phyloP scores from a whole-genome alignment of 1,284 basidiomycete species.

The Trichosporon ovoides region DNA sequence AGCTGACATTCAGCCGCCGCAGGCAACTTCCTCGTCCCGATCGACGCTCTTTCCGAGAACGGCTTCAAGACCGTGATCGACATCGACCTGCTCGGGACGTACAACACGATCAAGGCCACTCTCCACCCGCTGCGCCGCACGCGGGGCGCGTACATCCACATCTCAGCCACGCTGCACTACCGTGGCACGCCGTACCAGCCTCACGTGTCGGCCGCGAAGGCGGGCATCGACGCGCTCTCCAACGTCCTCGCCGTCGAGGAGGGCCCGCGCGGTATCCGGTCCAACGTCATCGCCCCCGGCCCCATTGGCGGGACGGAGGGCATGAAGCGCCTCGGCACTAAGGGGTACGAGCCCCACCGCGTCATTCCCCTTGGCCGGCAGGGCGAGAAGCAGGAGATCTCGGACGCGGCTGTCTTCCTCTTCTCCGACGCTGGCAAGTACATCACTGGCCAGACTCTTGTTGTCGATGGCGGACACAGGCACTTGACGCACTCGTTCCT shows the following conservation, averaged over 20 bases:
- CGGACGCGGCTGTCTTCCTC: conserved; percentile 73
- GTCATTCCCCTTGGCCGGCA: conserved; percentile 59
- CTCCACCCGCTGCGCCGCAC: conserved; percentile 64
- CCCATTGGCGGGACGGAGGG: conserved; percentile 83
- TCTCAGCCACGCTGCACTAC: conserved; percentile 87
- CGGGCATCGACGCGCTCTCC: conserved; percentile 82
- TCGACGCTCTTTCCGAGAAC: conserved; percentile 73
- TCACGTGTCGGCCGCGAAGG: conserved; percentile 92
- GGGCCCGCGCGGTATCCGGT: conserved; percentile 87
- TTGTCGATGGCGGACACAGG: conserved; percentile 44
- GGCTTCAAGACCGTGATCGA: conserved; percentile 90
- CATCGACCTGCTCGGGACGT: conserved; percentile 90
- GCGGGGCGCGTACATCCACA: conserved; percentile 81
- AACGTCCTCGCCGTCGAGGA: conserved; percentile 84
- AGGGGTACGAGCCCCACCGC: conserved; percentile 41
- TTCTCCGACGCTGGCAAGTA: conserved; percentile 32
- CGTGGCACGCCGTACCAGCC: conserved; percentile 85
- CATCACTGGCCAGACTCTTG: conserved; percentile 19
- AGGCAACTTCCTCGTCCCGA: conserved; percentile 82
- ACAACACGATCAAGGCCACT: conserved; percentile 90
- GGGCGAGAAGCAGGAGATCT: conserved; percentile 68
- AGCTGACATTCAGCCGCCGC: conserved; percentile 70
- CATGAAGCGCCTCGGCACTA: conserved; percentile 62
- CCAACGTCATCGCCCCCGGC: conserved; percentile 80
- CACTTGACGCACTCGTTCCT: conserved; percentile 34